These are phyloP conservation scores for Vicia villosa DNA, from an alignment of 306 rosid genomes.

Conservation along the genomic window DNA sequence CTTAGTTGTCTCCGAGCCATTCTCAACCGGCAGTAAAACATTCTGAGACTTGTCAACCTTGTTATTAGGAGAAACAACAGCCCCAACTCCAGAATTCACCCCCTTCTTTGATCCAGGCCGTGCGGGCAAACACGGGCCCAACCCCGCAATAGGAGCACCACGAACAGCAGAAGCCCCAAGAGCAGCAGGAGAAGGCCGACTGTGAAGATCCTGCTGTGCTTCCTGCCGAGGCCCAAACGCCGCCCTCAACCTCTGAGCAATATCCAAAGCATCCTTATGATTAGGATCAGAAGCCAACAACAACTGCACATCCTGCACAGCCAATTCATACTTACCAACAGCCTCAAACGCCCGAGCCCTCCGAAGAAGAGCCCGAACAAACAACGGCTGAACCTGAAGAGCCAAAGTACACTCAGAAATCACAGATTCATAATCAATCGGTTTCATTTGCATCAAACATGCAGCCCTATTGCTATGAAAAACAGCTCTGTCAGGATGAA, in stretches of 20 bases:
- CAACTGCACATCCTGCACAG: conserved; percentile 82
- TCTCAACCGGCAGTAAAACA: conserved; percentile 49
- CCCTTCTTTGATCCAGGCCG: conserved; percentile 71
- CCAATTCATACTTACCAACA: conserved; percentile 77
- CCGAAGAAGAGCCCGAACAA: conserved; percentile 80
- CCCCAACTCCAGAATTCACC: conserved; percentile 40
- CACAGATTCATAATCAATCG: conserved; percentile 80
- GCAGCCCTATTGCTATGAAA: conserved; percentile 95
- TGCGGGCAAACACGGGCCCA: conserved; percentile 85
- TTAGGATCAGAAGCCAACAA: conserved; percentile 73
- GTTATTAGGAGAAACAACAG: conserved; percentile 43
- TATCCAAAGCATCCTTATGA: conserved; percentile 80
- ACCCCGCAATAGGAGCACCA: conserved; percentile 87
- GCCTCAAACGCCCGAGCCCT: conserved; percentile 90
- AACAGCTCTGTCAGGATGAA: conserved; percentile 75
- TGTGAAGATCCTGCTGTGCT: conserved; percentile 93
- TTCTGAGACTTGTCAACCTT: conserved; percentile 63
- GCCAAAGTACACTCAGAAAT: conserved; percentile 93
- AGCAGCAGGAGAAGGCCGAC: conserved; percentile 99
- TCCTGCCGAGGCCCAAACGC: conserved; percentile 83
- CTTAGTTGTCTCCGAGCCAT: conserved; percentile 48
- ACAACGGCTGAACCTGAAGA: conserved; percentile 84
- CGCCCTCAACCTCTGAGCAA: conserved; percentile 70
- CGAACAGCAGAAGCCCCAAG: conserved; percentile 97
- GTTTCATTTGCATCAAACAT: conserved; percentile 97